Evolutionary conservation across 768 basidiomycete genomes (phyloP).

Genomic region (Trametes cubensis): DNA sequence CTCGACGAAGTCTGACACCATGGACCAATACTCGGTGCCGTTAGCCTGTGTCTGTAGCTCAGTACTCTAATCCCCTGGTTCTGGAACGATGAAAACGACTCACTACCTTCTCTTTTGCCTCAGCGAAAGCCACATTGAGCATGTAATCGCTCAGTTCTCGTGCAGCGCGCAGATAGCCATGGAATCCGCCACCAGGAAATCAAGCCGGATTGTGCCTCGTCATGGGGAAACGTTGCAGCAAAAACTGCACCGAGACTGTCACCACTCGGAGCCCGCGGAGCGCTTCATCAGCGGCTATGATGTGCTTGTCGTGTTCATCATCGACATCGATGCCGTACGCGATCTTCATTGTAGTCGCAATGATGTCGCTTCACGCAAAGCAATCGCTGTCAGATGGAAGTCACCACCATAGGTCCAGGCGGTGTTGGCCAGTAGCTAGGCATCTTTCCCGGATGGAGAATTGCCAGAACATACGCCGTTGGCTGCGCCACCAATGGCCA

Average conservation of each 20-base stretch:
- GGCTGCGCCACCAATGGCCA: slow-evolving; percentile 25
- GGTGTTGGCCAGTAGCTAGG: background rate
- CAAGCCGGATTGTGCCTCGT: slow-evolving; percentile 28
- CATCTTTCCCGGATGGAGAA: background rate
- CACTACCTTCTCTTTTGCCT: background rate
- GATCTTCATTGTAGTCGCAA: slow-evolving; percentile 24
- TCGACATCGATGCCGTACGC: slow-evolving; percentile 19
- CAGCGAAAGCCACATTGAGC: background rate
- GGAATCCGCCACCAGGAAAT: slow-evolving; percentile 32
- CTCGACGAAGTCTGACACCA: too few relatives aligned
- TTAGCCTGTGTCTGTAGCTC: too few relatives aligned
- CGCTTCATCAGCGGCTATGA: background rate
- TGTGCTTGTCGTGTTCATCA: slow-evolving; percentile 1
- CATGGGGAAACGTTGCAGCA: slow-evolving; percentile 13
- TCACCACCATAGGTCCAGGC: too few relatives aligned
- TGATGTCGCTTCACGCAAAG: slow-evolving; percentile 6
- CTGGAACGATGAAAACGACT: too few relatives aligned
- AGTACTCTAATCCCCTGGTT: too few relatives aligned
- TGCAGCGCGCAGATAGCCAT: slow-evolving; percentile 3
- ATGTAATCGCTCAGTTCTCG: background rate
- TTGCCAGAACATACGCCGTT: slow-evolving; percentile 24
- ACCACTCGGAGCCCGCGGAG: background rate
- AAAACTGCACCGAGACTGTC: background rate
- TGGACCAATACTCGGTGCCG: too few relatives aligned
- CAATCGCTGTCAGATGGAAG: background rate